A percentile compares a stretch with the other conserved stretches of the same genome.
Evolutionary conservation across 805 yeast species (phyloP).

Genomic region (Pachysolen tannophilus): DNA sequence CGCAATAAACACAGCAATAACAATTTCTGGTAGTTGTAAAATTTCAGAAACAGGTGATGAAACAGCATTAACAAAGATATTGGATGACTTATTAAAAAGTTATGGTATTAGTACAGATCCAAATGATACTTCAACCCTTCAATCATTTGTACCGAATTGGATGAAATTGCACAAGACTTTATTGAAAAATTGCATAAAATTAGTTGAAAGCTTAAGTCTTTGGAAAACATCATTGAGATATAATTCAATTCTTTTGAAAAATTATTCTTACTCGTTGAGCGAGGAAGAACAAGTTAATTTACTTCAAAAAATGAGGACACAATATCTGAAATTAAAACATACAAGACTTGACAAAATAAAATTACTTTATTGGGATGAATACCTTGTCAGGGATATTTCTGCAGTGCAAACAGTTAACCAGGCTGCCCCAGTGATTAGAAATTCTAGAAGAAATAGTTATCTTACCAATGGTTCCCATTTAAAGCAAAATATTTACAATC

Average conservation of each 20-base stretch:
- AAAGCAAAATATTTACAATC: conserved; percentile 36
- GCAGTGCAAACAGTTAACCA: conserved; percentile 24
- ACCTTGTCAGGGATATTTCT: conserved; percentile 44
- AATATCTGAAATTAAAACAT: conserved; percentile 18
- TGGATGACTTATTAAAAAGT: conserved; percentile 39
- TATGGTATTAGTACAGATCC: conserved; percentile 44
- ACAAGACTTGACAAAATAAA: conserved; percentile 17
- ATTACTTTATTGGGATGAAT: conserved; percentile 66
- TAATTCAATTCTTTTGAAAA: conserved; percentile 46
- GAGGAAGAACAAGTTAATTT: conserved; percentile 48
- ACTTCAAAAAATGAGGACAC: conserved; percentile 24
- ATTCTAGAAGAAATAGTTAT: conserved; percentile 1
- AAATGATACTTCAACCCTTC: conserved; percentile 21
- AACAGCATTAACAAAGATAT: conserved; percentile 16
- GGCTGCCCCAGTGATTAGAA: conserved; percentile 12
- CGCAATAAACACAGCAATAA: conserved; percentile 4
- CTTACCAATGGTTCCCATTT: not conserved
- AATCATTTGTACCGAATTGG: conserved; percentile 39
- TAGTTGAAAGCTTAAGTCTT: conserved; percentile 37
- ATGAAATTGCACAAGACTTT: conserved; percentile 45
- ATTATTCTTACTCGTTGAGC: conserved; percentile 46
- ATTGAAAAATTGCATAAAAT: conserved; percentile 17
- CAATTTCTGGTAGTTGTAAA: conserved; percentile 4
- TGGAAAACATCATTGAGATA: conserved; percentile 33
- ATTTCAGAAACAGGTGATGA: not conserved